Base-by-base conservation (phyloP, 768 basidiomycete genomes). In the Leccinellum albellum region DNA sequence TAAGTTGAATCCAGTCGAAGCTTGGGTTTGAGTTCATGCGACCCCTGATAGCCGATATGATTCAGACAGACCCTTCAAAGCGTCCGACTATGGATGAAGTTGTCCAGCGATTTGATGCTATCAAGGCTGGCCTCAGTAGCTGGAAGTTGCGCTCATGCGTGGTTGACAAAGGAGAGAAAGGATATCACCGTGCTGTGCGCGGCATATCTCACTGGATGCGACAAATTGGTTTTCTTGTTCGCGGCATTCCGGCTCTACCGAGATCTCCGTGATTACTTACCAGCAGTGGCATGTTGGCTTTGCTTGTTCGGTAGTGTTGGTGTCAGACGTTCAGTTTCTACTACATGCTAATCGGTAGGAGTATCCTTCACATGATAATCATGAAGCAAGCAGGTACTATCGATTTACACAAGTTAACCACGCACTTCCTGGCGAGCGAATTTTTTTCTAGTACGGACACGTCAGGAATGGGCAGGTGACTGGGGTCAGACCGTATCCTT, bases 1-100 rank as follows among this genome's bases (percentile, higher is more conserved):
- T 37, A 1, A 37, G 2, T n/a, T n/a, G n/a, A 35, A 1, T 4
- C 20, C 23, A 57, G 61, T 29, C 29, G 3, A 57, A 50, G 12
- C 21, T 24, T 2, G 61, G 61, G 0, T 56, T 75, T 29, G 60
- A 66, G 1, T 78, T 78, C 46, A 64, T 79, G 66, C 29, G 51
- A 40, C 65, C 67, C 0, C 62, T 78, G 3, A 56, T 77, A 9
- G 46, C 59, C 0, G 74, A 73, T 7, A 79, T 81, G 79, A 62
- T 71, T 1, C 69, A 73, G 12, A 55, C 63, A 1, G 73, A 78
- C 29, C 76, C 76, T 0, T 44, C 56, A 0, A 67, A 73, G 46
- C 68, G 77, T 17, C 76, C 76, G 0, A 73, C 62, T 0, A 77
- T 77, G 51, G 66, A 74, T 8, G 35, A 73, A 44, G 74, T 75